Conservation (phyloP, 1,284 basidiomycete genomes). For the Microbotryum intermedium region DNA sequence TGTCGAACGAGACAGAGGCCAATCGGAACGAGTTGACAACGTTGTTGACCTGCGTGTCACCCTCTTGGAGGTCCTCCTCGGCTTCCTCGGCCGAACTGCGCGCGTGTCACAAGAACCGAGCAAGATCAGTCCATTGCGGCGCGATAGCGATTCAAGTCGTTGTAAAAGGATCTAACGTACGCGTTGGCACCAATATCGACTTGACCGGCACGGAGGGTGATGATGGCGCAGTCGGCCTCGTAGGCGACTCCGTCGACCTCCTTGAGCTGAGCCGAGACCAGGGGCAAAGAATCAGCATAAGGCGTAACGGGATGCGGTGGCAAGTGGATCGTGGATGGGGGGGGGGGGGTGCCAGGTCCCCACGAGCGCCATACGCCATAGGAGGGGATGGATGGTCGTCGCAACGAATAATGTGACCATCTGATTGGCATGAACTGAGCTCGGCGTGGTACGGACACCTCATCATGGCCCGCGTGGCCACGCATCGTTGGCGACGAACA, state of each 20-base stretch:
- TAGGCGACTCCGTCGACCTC: slow-evolving; percentile 71
- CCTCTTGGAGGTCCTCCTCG: slow-evolving; percentile 74
- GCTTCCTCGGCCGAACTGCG: slow-evolving; percentile 64
- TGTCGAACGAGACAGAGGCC: slow-evolving; percentile 75
- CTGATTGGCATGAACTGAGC: too few species aligned
- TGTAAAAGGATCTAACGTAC: slow-evolving; percentile 36
- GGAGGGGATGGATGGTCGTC: background rate
- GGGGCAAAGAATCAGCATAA: slow-evolving; percentile 8
- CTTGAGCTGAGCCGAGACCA: slow-evolving; percentile 45
- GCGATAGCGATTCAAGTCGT: too few species aligned
- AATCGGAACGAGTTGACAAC: slow-evolving; percentile 89
- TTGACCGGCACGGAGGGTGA: slow-evolving; percentile 71
- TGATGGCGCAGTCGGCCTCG: slow-evolving; percentile 77
- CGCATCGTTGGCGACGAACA: too few species aligned
- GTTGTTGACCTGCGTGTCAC: slow-evolving; percentile 73
- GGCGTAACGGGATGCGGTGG: slow-evolving; percentile 6
- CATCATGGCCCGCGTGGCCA: too few species aligned
- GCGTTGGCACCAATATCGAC: slow-evolving; percentile 70
- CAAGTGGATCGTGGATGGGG: background rate
- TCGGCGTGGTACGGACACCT: too few species aligned
- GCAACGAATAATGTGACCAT: too few species aligned
- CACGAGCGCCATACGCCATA: background rate
- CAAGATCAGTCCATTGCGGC: background rate
- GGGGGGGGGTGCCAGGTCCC: too few species aligned
- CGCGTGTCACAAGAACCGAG: background rate